Conservation (phyloP, 345 rosid genomes). For the Salix dunnii region DNA sequence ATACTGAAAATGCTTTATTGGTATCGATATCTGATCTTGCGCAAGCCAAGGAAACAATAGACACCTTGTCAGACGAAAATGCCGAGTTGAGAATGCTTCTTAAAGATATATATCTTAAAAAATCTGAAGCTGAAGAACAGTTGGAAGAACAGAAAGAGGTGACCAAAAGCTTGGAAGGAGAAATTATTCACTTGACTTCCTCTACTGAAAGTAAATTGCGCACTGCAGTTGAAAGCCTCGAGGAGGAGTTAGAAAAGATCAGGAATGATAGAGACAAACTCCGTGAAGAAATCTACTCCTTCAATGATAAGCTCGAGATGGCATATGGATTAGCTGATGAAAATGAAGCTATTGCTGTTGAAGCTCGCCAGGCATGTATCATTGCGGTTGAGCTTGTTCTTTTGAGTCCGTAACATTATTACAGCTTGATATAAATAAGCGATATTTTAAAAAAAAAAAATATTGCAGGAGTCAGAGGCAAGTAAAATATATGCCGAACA, state of each 20-base stretch:
- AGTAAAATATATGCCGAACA: conserved; percentile 71
- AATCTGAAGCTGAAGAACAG: conserved; percentile 63
- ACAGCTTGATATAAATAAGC: background rate
- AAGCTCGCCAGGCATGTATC: conserved; percentile 67
- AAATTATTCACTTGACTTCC: conserved; percentile 59
- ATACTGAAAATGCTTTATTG: conserved; percentile 51
- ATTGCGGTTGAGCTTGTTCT: conserved; percentile 2
- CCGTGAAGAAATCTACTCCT: conserved; percentile 47
- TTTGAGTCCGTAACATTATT: background rate
- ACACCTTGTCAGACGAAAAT: conserved; percentile 58
- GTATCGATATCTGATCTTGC: conserved; percentile 47
- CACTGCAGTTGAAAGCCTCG: conserved; percentile 42
- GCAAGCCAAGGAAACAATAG: conserved; percentile 52
- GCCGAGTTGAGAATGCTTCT: conserved; percentile 57
- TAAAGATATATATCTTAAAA: conserved; percentile 59
- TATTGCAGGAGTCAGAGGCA: conserved; percentile 68
- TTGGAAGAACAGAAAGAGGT: conserved; percentile 71
- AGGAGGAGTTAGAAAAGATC: conserved; percentile 49
- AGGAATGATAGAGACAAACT: conserved; percentile 58
- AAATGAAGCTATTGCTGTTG: conserved; percentile 76
- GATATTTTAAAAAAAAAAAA: background rate
- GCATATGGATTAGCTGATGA: conserved; percentile 75
- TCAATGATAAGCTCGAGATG: conserved; percentile 64
- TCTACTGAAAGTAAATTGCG: conserved; percentile 44
- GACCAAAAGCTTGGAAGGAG: conserved; percentile 66